Conservation (phyloP, 2,329 filamentous ascomycete genomes). For the Paracoccidioides brasiliensis region DNA sequence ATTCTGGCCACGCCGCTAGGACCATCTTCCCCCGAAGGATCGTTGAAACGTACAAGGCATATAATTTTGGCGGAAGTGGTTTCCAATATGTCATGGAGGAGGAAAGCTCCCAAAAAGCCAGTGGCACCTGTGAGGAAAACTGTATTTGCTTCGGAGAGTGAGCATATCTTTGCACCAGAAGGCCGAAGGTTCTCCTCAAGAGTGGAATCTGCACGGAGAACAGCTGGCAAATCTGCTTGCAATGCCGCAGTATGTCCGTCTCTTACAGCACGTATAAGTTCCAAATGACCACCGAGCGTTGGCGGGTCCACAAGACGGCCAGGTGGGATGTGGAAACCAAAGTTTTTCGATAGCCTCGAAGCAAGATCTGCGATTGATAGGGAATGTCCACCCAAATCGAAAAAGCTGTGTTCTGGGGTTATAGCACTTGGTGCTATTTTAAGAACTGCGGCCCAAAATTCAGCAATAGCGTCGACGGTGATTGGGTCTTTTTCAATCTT, state of each 20-base stretch:
- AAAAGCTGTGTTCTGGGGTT: slow-evolving; percentile 61
- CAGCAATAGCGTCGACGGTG: slow-evolving; percentile 52
- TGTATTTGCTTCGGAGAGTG: slow-evolving; percentile 52
- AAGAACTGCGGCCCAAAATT: slow-evolving; percentile 59
- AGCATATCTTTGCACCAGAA: slow-evolving; percentile 39
- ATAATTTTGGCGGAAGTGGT: slow-evolving; percentile 55
- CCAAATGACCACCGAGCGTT: slow-evolving; percentile 58
- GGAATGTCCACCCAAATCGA: slow-evolving; percentile 69
- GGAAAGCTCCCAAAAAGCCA: slow-evolving; percentile 62
- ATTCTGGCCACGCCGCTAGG: slow-evolving; percentile 59
- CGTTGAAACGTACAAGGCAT: slow-evolving; percentile 60
- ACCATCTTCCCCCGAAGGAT: slow-evolving; percentile 50
- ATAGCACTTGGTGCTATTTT: slow-evolving; percentile 51
- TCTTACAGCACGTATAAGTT: slow-evolving; percentile 55
- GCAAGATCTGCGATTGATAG: slow-evolving; percentile 64
- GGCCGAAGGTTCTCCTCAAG: slow-evolving; percentile 59
- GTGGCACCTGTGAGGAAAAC: slow-evolving; percentile 63
- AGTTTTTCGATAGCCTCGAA: slow-evolving; percentile 53
- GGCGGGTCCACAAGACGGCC: slow-evolving; percentile 57
- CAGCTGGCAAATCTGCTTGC: slow-evolving; percentile 59
- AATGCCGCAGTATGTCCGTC: slow-evolving; percentile 63
- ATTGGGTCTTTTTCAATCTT: slow-evolving; percentile 50
- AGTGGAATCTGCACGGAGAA: slow-evolving; percentile 52
- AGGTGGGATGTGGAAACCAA: slow-evolving; percentile 61
- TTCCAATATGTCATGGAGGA: slow-evolving; percentile 56